Evolutionary conservation across 1,284 basidiomycete species (phyloP).

Genomic region (Rhizoctonia solani): DNA sequence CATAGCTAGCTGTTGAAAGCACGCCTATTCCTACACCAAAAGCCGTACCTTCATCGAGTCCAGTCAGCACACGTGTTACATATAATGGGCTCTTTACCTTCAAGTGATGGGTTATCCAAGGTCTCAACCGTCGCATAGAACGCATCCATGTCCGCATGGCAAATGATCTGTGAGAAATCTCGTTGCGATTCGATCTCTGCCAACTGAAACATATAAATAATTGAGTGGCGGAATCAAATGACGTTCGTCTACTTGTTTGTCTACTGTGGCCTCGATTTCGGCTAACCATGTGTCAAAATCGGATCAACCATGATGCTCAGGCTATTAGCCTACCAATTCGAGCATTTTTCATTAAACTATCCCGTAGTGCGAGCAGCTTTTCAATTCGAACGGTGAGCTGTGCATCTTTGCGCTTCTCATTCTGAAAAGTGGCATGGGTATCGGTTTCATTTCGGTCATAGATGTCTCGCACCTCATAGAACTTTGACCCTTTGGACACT

Average conservation of each 20-base stretch:
- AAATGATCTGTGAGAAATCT: conserved; percentile 83
- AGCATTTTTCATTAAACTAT: conserved; percentile 60
- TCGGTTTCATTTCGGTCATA: not conserved
- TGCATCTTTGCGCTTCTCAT: conserved; percentile 82
- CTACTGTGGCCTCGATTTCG: conserved; percentile 35
- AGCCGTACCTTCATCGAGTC: too few relatives aligned
- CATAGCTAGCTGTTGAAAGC: conserved; percentile 86
- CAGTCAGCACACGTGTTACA: too few relatives aligned
- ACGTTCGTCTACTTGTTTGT: conserved; percentile 41
- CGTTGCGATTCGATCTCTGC: conserved; percentile 74
- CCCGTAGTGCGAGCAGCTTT: conserved; percentile 65
- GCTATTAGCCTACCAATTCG: conserved; percentile 58
- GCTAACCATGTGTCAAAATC: not conserved
- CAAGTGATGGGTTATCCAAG: conserved; percentile 74
- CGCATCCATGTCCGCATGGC: conserved; percentile 85
- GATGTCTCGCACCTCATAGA: conserved; percentile 64
- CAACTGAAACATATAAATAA: conserved; percentile 54
- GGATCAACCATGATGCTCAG: not conserved
- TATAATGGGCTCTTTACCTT: too few relatives aligned
- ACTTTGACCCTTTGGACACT: conserved; percentile 80
- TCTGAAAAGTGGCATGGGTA: conserved; percentile 50
- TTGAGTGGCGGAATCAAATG: not conserved
- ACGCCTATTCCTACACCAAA: conserved; percentile 84
- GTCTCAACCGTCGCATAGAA: conserved; percentile 77
- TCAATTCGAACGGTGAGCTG: conserved; percentile 74